Percentiles rank a stretch among this genome's conserved stretches.
phyloP scores from a whole-genome alignment of 2,329 filamentous ascomycete species.

The Penicillium sp. region DNA sequence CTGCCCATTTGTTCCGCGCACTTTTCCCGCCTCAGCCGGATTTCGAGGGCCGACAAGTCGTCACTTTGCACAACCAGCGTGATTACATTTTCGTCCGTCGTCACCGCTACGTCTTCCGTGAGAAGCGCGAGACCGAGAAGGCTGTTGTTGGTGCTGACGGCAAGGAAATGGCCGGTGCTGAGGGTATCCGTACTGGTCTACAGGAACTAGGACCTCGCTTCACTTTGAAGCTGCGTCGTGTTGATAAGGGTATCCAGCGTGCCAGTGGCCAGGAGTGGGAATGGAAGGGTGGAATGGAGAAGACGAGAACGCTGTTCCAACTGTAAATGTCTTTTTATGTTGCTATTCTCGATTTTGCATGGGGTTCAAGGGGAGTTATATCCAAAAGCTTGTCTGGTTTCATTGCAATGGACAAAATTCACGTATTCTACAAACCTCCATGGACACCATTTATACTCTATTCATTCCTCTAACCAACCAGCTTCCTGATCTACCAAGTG shows the following conservation, averaged over 20 bases:
- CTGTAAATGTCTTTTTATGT: constrained; percentile 51
- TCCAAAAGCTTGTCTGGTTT: constrained; percentile 18
- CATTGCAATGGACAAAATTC: constrained; percentile 2
- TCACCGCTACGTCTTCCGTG: constrained; percentile 88
- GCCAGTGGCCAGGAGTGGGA: constrained; percentile 84
- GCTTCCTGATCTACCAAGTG: too few relatives aligned
- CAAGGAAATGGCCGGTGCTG: constrained; percentile 76
- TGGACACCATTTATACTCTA: not conserved
- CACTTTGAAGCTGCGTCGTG: constrained; percentile 82
- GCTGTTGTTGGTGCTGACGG: constrained; percentile 78
- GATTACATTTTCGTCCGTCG: constrained; percentile 93
- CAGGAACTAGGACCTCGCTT: constrained; percentile 85
- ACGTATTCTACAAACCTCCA: not conserved
- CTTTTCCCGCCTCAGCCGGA: constrained; percentile 80
- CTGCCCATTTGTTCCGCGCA: constrained; percentile 77
- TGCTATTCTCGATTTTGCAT: constrained; percentile 19
- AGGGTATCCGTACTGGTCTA: constrained; percentile 79
- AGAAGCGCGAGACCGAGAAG: constrained; percentile 84
- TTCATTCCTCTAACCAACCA: too few relatives aligned
- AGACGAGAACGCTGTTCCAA: constrained; percentile 88
- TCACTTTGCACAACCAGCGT: constrained; percentile 90
- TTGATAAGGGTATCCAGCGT: constrained; percentile 83
- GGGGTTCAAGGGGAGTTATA: constrained; percentile 25
- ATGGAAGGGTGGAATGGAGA: constrained; percentile 96
- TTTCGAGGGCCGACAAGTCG: constrained; percentile 79